These are phyloP conservation scores for Auriscalpium microsporum DNA, from an alignment of 768 basidiomycete species.

Conservation along the genomic window DNA sequence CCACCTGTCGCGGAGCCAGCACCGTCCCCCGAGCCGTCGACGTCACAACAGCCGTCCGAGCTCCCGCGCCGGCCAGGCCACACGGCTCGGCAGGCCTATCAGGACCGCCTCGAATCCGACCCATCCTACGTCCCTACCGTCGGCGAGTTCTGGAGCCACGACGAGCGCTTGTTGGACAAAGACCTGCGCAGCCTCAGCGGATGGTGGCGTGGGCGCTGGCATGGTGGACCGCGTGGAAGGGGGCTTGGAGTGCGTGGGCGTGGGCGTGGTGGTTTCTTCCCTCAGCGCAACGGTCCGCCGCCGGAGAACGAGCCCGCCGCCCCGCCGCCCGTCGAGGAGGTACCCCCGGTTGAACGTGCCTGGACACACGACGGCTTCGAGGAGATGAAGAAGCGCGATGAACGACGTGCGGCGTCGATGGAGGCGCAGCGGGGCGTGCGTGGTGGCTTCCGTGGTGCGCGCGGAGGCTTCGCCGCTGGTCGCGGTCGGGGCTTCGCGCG, in stretches of 20 bases:
- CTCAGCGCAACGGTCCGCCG: constrained; percentile 8
- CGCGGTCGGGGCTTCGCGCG: constrained; percentile 35
- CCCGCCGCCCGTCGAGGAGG: constrained; percentile 18
- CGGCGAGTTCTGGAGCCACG: constrained; percentile 92
- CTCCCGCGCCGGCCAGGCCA: constrained; percentile 38
- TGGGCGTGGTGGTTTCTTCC: constrained; percentile 42
- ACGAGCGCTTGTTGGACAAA: constrained; percentile 81
- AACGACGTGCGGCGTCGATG: constrained; percentile 33
- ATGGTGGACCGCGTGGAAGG: constrained; percentile 58
- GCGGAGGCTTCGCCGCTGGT: constrained; percentile 31
- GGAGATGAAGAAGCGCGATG: constrained; percentile 74
- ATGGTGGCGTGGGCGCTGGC: constrained; percentile 82
- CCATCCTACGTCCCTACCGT: constrained; percentile 87
- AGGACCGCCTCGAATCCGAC: constrained; percentile 71
- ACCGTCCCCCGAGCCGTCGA: constrained; percentile 23
- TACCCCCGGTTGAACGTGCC: constrained; percentile 55
- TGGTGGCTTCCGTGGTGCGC: constrained; percentile 37
- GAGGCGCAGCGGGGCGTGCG: constrained; percentile 37
- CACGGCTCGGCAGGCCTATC: constrained; percentile 78
- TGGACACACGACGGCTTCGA: constrained; percentile 89
- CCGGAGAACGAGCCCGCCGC: constrained; percentile 12
- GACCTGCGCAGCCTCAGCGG: constrained; percentile 73
- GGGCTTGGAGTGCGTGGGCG: constrained; percentile 47
- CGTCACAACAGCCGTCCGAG: constrained; percentile 27
- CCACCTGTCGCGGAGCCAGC: constrained; percentile 25